Conservation (phyloP, 208 protist species). For the Naegleria fowleri region DNA sequence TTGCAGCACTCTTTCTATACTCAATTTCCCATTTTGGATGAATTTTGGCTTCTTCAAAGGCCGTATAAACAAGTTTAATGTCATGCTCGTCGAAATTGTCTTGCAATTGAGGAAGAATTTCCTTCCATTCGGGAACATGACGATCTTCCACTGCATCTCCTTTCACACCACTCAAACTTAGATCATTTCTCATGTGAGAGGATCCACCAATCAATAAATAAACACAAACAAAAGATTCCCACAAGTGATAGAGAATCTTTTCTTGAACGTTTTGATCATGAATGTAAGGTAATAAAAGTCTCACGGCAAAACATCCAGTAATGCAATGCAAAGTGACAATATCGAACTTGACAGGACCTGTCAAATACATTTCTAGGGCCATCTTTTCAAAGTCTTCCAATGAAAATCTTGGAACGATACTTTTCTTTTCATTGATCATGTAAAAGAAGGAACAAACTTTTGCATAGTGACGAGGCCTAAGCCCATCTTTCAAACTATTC, state of each 20-base stretch:
- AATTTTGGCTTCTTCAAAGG: not conserved
- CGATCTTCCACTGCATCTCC: too few species aligned
- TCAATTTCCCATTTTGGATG: not conserved
- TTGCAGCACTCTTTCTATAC: not conserved
- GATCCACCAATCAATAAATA: not conserved
- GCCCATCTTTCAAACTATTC: not conserved
- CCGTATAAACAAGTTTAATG: not conserved
- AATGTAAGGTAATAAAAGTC: not conserved
- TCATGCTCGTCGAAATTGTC: not conserved
- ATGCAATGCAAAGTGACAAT: not conserved
- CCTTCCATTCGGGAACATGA: not conserved
- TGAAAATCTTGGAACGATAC: not conserved
- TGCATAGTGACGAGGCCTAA: not conserved
- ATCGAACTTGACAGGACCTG: not conserved
- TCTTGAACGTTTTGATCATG: too few species aligned
- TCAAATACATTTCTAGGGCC: not conserved
- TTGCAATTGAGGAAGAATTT: not conserved
- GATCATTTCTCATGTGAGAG: not conserved
- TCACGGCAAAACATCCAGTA: not conserved
- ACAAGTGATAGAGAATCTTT: not conserved
- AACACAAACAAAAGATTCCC: not conserved
- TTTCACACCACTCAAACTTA: not conserved
- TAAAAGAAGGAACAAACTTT: not conserved
- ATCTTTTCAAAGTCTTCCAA: not conserved
- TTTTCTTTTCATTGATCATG: not conserved